Conservation (phyloP, 225 moss, liverwort and hornwort genomes). For the Polytrichum formosum region DNA sequence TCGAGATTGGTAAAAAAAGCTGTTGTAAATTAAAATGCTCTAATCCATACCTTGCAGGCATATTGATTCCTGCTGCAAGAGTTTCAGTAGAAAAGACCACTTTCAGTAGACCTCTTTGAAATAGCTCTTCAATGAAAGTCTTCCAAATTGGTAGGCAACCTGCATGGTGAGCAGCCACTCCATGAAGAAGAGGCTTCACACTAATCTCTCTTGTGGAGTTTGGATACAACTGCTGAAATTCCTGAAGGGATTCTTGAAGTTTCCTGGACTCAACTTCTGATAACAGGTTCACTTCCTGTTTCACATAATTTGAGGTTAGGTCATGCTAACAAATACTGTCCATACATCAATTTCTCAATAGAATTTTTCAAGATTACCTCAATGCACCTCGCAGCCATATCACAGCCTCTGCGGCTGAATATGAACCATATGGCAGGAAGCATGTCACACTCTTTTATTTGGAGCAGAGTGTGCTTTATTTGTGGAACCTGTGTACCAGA, state of each 20-base stretch:
- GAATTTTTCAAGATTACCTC: slow-evolving; percentile 23
- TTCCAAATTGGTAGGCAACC: slow-evolving; percentile 95
- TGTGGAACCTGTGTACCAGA: slow-evolving; percentile 32
- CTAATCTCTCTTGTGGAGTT: slow-evolving; percentile 59
- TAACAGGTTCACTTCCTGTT: slow-evolving; percentile 35
- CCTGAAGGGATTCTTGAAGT: slow-evolving; percentile 41
- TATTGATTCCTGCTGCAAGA: slow-evolving; percentile 88
- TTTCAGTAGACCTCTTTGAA: slow-evolving; percentile 75
- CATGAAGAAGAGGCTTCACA: slow-evolving; percentile 59
- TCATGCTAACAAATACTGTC: slow-evolving; percentile 1
- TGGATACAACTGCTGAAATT: slow-evolving; percentile 61
- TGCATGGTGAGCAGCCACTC: slow-evolving; percentile 88
- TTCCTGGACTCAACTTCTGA: slow-evolving; percentile 33
- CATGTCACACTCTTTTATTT: slow-evolving; percentile 44
- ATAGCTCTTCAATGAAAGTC: slow-evolving; percentile 76
- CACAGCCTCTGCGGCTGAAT: slow-evolving; percentile 52
- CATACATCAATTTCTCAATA: background rate
- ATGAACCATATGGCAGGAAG: slow-evolving; percentile 52
- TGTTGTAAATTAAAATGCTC: background rate
- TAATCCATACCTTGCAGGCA: slow-evolving; percentile 64
- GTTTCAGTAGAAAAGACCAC: slow-evolving; percentile 92
- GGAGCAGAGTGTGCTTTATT: slow-evolving; percentile 36
- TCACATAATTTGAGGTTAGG: slow-evolving; percentile 14
- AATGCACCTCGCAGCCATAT: slow-evolving; percentile 37
- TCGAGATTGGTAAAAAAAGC: no score